phyloP scores from a whole-genome alignment of 2,329 filamentous ascomycete species.

The Colletotrichum liriopes region DNA sequence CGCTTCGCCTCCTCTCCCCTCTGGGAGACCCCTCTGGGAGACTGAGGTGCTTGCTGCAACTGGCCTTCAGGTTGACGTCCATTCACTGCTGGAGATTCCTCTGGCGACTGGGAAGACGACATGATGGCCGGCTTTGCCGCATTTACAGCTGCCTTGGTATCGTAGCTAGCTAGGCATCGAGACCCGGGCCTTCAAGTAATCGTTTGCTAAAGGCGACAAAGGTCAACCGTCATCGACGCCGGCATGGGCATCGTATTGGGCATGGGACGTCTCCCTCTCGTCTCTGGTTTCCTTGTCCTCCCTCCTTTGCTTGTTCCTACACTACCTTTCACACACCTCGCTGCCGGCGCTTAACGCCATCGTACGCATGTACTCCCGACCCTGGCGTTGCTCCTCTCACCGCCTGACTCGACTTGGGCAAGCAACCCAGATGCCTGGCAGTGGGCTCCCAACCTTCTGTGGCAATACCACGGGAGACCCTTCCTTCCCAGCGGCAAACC shows the following conservation, averaged over 20 bases:
- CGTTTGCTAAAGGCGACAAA: conserved; percentile 4
- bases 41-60: not conserved
- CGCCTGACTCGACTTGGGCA: conserved; percentile 40
- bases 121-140: conserved; percentile 17
- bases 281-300: not conserved
- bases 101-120: not conserved
- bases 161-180: not conserved
- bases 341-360: conserved; percentile 20
- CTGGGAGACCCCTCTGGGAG: too few species aligned
- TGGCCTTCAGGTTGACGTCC: not conserved
- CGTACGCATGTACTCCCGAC: not conserved
- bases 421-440: conserved; percentile 40
- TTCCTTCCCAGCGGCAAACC: conserved; percentile 31
- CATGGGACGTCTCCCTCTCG: not conserved
- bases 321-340: not conserved
- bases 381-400: conserved; percentile 32
- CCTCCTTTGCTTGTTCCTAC: not conserved
- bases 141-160: not conserved
- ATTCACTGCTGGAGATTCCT: conserved; percentile 3
- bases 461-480: conserved; percentile 39
- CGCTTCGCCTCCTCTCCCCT: conserved; percentile 14
- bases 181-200: conserved; percentile 5
- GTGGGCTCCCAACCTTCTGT: conserved; percentile 34
- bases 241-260: not conserved
- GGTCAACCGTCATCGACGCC: not conserved